Evolutionary conservation across 139 green algal genomes (phyloP), one percentile per base, ranked within the genome.

Genomic region (Tetraselmis chui): DNA sequence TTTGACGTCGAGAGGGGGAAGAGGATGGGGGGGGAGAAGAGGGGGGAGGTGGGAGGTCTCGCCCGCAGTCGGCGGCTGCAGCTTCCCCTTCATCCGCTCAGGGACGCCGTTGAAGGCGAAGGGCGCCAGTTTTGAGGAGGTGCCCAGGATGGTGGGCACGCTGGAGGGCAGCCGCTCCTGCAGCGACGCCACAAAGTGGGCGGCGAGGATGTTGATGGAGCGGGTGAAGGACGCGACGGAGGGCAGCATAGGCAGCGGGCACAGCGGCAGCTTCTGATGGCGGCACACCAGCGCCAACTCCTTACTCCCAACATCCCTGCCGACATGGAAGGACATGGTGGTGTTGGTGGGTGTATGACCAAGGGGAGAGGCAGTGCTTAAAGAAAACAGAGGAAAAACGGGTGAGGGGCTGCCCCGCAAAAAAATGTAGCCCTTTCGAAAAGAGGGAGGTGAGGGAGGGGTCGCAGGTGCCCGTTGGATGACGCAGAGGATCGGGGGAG

Each of bases 181-280:
- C 59, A 88, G 59, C 0, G 79, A 25, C 0, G 80, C 85, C 2
- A 94, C 83, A 78, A 94, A 94, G 0, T 45, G 32, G 23, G 82
- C 83, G 23, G 91, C 83, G 24, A 94, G 84, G 0, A 27, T 29
- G 84, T 94, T 93, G 45, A 94, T 77, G 32, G 87, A 89, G 5
- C 45, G 45, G 45, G 45, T 67, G 11, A 67, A 25, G 45, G 45
- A 67, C 11, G 22, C 76, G 18, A 22, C 76, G 11, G 29, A 45
- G 11, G 29, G 76, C 29, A 31, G 76, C 29, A 31, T 18, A 5
- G 29, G 45, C 45, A 67, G 45, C 45, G 45, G 45, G 45, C 45
- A 67, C 45, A 67, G 45, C 45, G 45, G 45, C 76, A 79, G 76
- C 76, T 22, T 5, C 29, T 31, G 29, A 5, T 45, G 29, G 76